These are phyloP conservation scores for Podospora tetraspora DNA, from an alignment of 495 filamentous ascomycete genomes.

Conservation along the genomic window DNA sequence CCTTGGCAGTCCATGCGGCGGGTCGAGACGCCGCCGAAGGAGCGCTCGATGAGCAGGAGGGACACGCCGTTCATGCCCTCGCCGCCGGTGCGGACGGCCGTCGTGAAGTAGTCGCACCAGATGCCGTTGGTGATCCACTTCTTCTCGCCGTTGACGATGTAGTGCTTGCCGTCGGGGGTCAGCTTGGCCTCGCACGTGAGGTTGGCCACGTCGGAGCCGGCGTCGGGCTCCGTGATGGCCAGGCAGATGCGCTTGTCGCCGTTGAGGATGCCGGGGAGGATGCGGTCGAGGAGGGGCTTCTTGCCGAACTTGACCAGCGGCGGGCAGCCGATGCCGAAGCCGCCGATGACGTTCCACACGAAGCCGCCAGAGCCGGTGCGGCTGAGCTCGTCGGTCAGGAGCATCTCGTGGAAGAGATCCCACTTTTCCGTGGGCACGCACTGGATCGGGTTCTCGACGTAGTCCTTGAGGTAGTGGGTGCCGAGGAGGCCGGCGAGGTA, in stretches of 20 bases:
- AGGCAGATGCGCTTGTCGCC: slow-evolving; percentile 93
- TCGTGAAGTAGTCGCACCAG: slow-evolving; percentile 96
- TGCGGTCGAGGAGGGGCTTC: slow-evolving; percentile 75
- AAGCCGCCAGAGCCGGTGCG: slow-evolving; percentile 85
- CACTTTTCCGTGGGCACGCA: slow-evolving; percentile 82
- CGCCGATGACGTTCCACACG: slow-evolving; percentile 97
- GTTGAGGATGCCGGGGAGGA: slow-evolving; percentile 70
- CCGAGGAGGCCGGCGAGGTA: slow-evolving; percentile 89
- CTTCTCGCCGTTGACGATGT: slow-evolving; percentile 99
- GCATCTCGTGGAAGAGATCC: slow-evolving; percentile 97
- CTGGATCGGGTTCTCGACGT: slow-evolving; percentile 63
- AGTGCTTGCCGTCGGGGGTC: slow-evolving; percentile 90
- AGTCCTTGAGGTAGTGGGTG: slow-evolving; percentile 68
- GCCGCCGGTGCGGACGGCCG: slow-evolving; percentile 82
- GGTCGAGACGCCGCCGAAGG: slow-evolving; percentile 76
- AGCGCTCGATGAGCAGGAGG: slow-evolving; percentile 78
- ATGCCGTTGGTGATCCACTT: slow-evolving; percentile 99
- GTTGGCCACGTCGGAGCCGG: slow-evolving; percentile 79
- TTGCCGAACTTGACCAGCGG: slow-evolving; percentile 90
- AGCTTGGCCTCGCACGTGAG: slow-evolving; percentile 93
- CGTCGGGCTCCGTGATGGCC: slow-evolving; percentile 53
- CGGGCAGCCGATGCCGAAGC: slow-evolving; percentile 89
- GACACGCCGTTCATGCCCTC: slow-evolving; percentile 87
- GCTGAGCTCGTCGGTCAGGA: slow-evolving; percentile 89
- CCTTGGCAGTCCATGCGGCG: slow-evolving; percentile 97